phyloP scores from a whole-genome alignment of 257 asterid species.

The Nicotiana attenuata region DNA sequence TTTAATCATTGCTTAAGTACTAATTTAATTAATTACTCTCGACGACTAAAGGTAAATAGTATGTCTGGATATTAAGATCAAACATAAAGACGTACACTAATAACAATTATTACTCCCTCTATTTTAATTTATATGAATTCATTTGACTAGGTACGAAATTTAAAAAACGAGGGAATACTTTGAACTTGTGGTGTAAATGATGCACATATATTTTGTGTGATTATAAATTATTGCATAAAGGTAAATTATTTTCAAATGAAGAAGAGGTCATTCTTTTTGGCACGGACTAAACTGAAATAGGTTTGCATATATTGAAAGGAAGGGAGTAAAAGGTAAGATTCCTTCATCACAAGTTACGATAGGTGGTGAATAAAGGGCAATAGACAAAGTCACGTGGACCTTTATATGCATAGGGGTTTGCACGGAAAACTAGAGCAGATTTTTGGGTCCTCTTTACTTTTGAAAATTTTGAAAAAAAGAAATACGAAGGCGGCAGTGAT shows the following conservation, averaged over 20 bases:
- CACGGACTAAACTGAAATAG: no score
- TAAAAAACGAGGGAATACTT: no score
- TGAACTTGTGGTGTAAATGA: no score
- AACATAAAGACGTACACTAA: no score
- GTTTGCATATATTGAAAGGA: no score
- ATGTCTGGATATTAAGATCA: not conserved
- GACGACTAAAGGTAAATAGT: not conserved
- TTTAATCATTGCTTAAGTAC: constrained; percentile 25
- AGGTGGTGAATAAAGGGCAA: not conserved
- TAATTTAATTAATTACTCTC: not conserved
- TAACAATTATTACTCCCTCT: no score
- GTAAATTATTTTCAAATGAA: no score
- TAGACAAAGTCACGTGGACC: constrained; percentile 15
- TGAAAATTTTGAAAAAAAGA: not conserved
- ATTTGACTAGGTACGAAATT: no score
- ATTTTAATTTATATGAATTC: no score
- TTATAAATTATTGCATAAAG: no score
- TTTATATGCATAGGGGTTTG: constrained; percentile 13
- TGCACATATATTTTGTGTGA: no score
- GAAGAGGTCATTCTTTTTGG: no score
- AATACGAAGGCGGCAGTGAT: constrained; percentile 13
- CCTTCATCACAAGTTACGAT: constrained; percentile 9
- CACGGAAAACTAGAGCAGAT: constrained; percentile 33
- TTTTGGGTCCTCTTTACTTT: not conserved
- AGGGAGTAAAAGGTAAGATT: constrained; percentile 10